These are phyloP conservation scores for Pisolithus microcarpus DNA, from an alignment of 768 basidiomycete species.

Conservation along the genomic window DNA sequence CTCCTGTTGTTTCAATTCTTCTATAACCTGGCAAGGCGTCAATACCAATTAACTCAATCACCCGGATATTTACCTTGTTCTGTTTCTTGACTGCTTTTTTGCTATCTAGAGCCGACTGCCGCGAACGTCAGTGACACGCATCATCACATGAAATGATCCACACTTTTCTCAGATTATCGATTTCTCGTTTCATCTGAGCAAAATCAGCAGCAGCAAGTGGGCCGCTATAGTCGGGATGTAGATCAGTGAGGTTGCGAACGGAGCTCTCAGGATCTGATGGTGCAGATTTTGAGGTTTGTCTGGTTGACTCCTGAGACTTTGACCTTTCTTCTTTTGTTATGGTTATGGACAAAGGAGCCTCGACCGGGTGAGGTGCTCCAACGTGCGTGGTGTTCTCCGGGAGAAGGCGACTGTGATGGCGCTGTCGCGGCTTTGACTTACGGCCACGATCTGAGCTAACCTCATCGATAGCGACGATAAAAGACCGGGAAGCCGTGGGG, in stretches of 20 bases:
- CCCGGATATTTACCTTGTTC: slow-evolving; percentile 39
- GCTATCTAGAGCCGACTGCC: slow-evolving; percentile 34
- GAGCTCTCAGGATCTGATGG: slow-evolving; percentile 25
- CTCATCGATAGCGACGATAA: slow-evolving; percentile 24
- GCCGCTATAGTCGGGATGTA: slow-evolving; percentile 21
- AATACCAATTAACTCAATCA: neutral
- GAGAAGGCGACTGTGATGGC: slow-evolving; percentile 18
- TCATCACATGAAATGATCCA: slow-evolving; percentile 4
- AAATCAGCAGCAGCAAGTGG: slow-evolving; percentile 41
- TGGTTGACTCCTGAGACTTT: slow-evolving; percentile 28
- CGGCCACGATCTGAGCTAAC: slow-evolving; percentile 25
- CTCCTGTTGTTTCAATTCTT: slow-evolving; percentile 44
- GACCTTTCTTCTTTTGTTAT: slow-evolving; percentile 27
- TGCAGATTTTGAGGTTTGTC: slow-evolving; percentile 15
- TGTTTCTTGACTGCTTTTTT: slow-evolving; percentile 51
- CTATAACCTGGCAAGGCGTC: slow-evolving; percentile 37
- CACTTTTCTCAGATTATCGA: slow-evolving; percentile 47
- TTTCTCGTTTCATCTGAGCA: slow-evolving; percentile 49
- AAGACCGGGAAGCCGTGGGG: slow-evolving; percentile 16
- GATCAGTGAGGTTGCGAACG: slow-evolving; percentile 10
- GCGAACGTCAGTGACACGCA: slow-evolving; percentile 3
- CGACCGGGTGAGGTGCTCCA: slow-evolving; percentile 7
- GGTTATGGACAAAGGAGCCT: neutral
- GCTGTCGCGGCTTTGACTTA: slow-evolving; percentile 23
- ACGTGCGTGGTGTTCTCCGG: slow-evolving; percentile 13